Evolutionary conservation across 2,329 filamentous ascomycete genomes (phyloP), one percentile per base, ranked within the genome.

Genomic region (Ramichloridium luteum): DNA sequence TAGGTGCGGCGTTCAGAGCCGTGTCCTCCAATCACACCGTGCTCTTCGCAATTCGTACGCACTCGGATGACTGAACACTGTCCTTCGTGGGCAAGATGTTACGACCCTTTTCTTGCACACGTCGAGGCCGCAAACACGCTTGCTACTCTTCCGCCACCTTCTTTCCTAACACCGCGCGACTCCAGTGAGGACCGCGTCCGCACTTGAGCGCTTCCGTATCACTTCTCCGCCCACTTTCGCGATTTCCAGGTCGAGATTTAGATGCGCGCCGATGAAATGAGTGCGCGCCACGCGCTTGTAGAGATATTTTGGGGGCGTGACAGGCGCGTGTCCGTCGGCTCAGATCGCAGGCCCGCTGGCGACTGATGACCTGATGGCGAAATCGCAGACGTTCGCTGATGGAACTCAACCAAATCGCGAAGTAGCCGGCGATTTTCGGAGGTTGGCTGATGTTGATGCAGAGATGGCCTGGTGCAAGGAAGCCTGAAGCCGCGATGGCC

Each of bases 281-380:
- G 30, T 39, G 47, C 47, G 49, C 46, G 39, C 31, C 27, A 28
- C 35, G 44, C 44, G 44, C 38, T 37, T 28, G 39, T 42, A 43
- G 37, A 27, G 32, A 44, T 41, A 36, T 30, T 14, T 27, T 8
- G 22, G 13, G 16, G 13, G 30, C 16, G 22, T 16, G 13, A 28
- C 27, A 12, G 18, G 16, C 27, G 27, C 31, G 43, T 39, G 41
- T 36, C 26, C 30, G 35, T 13, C 17, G 27, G 29, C 30, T 16
- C 11, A 20, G 46, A 45, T 47, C 47, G 45, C 37, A 40, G 45
- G 47, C 47, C 50, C 34, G 48, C 49, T 44, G 42, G 46, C 46
- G 48, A 49, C 43, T 44, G 41, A 37, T 8, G 31, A 36, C 31
- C 27, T 28, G 31, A 17, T 20, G n/a, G 8, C 8, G n/a, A 23